Evolutionary conservation across 2,329 filamentous ascomycete genomes (phyloP).

Genomic region (Aspergillus sp.): DNA sequence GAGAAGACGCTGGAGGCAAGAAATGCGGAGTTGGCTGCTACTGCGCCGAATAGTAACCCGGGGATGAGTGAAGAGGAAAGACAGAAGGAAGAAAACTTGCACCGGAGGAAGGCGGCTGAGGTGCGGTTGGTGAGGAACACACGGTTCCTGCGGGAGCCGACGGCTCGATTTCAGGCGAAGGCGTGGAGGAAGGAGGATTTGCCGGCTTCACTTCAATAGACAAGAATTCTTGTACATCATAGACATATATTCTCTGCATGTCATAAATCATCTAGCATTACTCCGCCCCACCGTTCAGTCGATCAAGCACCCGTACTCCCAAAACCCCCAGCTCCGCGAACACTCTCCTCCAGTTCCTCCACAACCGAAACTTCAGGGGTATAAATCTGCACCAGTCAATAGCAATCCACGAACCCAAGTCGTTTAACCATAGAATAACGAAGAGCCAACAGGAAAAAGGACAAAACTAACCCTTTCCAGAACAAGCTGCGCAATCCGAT

Average conservation of each 20-base stretch:
- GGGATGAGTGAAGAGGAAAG: conserved; percentile 37
- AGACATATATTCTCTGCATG: not conserved
- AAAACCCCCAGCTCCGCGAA: conserved; percentile 82
- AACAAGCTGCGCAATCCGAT: conserved; percentile 87
- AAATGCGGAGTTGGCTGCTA: conserved; percentile 50
- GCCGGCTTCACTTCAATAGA: conserved; percentile 13
- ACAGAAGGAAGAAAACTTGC: conserved; percentile 55
- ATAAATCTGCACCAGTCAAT: conserved; percentile 53
- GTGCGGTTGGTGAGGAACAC: conserved; percentile 72
- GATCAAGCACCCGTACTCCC: conserved; percentile 64
- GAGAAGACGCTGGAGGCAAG: conserved; percentile 59
- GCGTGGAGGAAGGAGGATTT: conserved; percentile 27
- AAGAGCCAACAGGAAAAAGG: not conserved
- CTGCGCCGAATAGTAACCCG: conserved; percentile 11
- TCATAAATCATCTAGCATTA: not conserved
- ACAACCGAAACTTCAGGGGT: conserved; percentile 91
- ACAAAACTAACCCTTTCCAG: conserved; percentile 60
- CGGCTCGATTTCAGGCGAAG: conserved; percentile 53
- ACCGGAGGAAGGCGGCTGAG: conserved; percentile 77
- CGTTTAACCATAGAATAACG: not conserved
- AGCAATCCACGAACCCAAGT: not conserved
- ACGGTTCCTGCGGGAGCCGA: conserved; percentile 58
- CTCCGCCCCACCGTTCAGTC: not conserved
- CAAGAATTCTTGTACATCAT: not conserved
- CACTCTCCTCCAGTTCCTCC: conserved; percentile 77